These are phyloP conservation scores for Globisporangium radiosum DNA, from an alignment of 352 stramenopile genomes.

Conservation along the genomic window DNA sequence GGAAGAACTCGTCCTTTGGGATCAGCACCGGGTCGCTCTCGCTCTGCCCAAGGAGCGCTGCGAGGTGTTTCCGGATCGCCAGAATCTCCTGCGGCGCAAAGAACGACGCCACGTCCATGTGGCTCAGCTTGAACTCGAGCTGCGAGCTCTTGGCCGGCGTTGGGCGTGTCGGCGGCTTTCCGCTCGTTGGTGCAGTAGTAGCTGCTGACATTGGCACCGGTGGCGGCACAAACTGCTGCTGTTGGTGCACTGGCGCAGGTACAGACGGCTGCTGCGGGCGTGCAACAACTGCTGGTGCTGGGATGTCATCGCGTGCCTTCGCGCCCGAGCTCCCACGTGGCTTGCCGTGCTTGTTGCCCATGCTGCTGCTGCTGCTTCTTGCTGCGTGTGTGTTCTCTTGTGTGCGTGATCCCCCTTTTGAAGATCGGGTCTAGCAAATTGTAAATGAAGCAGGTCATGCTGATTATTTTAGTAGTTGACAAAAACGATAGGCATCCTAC, in stretches of 20 bases:
- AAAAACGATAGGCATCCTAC: too few species aligned
- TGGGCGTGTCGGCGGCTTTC: constrained; percentile 15
- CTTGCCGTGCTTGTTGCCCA: constrained; percentile 86
- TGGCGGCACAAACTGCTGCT: constrained; percentile 3
- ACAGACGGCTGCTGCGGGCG: constrained; percentile 14
- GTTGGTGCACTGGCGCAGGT: constrained; percentile 6
- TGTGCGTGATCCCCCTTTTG: too few species aligned
- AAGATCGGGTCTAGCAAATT: not conserved
- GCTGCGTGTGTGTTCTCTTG: too few species aligned
- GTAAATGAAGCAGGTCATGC: too few species aligned
- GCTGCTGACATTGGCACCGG: constrained; percentile 5
- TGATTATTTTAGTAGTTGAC: too few species aligned
- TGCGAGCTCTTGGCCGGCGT: constrained; percentile 22
- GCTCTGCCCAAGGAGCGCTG: constrained; percentile 52
- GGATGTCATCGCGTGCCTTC: constrained; percentile 13
- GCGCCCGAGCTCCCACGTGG: constrained; percentile 22
- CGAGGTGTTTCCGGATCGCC: constrained; percentile 69
- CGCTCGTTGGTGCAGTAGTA: constrained; percentile 8
- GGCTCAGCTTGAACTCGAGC: constrained; percentile 63
- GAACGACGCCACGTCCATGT: constrained; percentile 64
- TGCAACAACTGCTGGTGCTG: not conserved
- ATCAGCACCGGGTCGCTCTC: constrained; percentile 73
- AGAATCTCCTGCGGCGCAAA: constrained; percentile 78
- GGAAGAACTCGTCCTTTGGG: constrained; percentile 83
- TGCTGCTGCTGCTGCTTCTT: constrained; percentile 11